These are phyloP conservation scores for Microbotryum violaceum DNA, from an alignment of 1,284 basidiomycete species.

Conservation along the genomic window DNA sequence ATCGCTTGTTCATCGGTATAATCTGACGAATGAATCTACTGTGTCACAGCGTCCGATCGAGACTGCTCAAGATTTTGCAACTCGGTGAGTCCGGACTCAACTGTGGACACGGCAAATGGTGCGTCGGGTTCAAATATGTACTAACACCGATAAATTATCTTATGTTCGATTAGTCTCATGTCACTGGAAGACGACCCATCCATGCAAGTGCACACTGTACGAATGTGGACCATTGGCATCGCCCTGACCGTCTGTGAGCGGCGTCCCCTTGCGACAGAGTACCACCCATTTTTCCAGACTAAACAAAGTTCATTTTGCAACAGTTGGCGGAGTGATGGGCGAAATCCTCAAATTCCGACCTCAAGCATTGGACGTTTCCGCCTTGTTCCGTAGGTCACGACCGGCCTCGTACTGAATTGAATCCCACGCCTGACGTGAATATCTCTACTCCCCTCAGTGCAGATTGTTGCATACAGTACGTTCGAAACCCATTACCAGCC, in stretches of 20 bases:
- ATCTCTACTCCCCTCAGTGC: not conserved
- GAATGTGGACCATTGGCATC: conserved; percentile 5
- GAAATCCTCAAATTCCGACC: conserved; percentile 11
- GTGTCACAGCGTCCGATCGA: conserved; percentile 2
- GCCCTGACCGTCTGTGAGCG: not conserved
- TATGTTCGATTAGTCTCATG: not conserved
- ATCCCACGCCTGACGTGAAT: too few relatives aligned
- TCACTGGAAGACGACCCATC: conserved; percentile 4
- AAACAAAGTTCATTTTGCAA: not conserved
- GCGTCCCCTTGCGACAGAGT: too few relatives aligned
- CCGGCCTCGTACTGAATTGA: too few relatives aligned
- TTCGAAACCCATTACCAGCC: too few relatives aligned
- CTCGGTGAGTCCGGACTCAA: not conserved
- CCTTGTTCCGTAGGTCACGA: not conserved
- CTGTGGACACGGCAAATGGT: too few relatives aligned
- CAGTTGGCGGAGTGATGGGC: conserved; percentile 4
- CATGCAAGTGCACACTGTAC: not conserved
- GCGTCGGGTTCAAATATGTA: too few relatives aligned
- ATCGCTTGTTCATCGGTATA: too few relatives aligned
- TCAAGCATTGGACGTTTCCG: conserved; percentile 5
- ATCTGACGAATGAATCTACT: too few relatives aligned
- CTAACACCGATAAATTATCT: not conserved
- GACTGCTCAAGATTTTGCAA: conserved; percentile 3
- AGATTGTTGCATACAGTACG: conserved; percentile 3
- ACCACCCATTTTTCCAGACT: too few relatives aligned